Conservation (phyloP, 257 asterid species). For the Nicotiana noctiflora region DNA sequence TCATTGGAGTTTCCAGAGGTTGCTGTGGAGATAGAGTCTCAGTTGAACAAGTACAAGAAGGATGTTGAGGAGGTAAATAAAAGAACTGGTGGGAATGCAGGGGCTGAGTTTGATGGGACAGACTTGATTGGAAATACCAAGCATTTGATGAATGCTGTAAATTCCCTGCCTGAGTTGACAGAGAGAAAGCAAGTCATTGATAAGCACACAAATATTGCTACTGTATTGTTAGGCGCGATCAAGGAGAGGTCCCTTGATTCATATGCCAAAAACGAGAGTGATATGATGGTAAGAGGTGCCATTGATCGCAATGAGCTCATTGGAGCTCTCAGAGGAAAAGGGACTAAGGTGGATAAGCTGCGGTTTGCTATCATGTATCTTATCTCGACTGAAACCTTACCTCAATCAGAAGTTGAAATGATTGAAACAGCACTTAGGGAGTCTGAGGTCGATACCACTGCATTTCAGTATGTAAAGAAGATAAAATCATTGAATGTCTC, state of each 20-base stretch:
- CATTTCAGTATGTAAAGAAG: constrained; percentile 91
- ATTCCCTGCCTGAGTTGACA: constrained; percentile 89
- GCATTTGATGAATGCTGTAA: constrained; percentile 93
- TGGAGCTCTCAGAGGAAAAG: constrained; percentile 80
- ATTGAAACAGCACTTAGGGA: constrained; percentile 79
- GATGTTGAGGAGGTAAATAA: constrained; percentile 91
- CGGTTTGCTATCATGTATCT: constrained; percentile 73
- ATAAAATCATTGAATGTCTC: constrained; percentile 82
- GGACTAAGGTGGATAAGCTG: constrained; percentile 59
- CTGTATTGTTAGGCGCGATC: constrained; percentile 61
- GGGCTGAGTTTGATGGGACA: constrained; percentile 83
- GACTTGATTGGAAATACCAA: constrained; percentile 83
- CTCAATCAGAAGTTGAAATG: constrained; percentile 71
- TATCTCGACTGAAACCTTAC: constrained; percentile 65
- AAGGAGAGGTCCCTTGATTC: constrained; percentile 74
- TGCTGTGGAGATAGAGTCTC: constrained; percentile 83
- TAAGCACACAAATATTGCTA: constrained; percentile 87
- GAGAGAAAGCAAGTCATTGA: constrained; percentile 82
- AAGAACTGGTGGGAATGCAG: constrained; percentile 77
- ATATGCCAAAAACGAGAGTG: constrained; percentile 77
- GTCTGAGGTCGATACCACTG: constrained; percentile 80
- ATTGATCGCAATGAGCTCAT: constrained; percentile 78
- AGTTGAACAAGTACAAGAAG: constrained; percentile 71
- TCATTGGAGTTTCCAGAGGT: constrained; percentile 82
- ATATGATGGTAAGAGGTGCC: constrained; percentile 83